These are phyloP conservation scores for Dunaliella sp. DNA, from an alignment of 139 green algal genomes.

Conservation along the genomic window DNA sequence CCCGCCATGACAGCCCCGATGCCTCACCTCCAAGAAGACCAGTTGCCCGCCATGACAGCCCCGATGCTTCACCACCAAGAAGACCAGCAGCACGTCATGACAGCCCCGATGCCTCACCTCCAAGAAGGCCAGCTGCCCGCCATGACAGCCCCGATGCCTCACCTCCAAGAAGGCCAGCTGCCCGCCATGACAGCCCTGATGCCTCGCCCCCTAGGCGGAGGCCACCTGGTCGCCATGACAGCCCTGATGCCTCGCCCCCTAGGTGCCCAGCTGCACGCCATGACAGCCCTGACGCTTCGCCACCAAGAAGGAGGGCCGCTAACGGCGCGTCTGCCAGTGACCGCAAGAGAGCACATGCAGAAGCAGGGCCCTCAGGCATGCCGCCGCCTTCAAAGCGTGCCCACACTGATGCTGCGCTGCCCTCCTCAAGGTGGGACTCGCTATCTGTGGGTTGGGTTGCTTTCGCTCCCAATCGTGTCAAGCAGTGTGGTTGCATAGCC, in stretches of 20 bases:
- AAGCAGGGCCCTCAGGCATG: neutral
- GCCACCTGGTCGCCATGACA: neutral
- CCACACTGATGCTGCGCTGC: neutral
- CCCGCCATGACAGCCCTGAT: constrained; percentile 22
- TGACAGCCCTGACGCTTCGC: constrained; percentile 31
- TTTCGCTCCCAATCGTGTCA: too few species aligned
- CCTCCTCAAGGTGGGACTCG: neutral
- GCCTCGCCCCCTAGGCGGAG: constrained; percentile 21
- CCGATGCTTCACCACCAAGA: constrained; percentile 36
- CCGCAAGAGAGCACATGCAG: neutral
- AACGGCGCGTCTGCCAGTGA: constrained; percentile 13
- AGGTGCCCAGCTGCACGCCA: neutral
- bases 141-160: constrained; percentile 39
- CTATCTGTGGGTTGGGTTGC: too few species aligned
- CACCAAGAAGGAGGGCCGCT: constrained; percentile 8
- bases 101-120: constrained; percentile 26
- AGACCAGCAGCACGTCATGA: constrained; percentile 21
- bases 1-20: constrained; percentile 24
- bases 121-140: neutral
- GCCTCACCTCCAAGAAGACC: constrained; percentile 8
- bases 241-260: constrained; percentile 33
- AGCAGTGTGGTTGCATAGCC: too few species aligned
- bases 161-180: constrained; percentile 18
- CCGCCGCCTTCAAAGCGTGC: neutral
- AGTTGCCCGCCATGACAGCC: constrained; percentile 26